Percentiles rank a stretch among this genome's conserved stretches.
phyloP scores from a whole-genome alignment of 2,329 filamentous ascomycete species.

The Colletotrichum magnum region DNA sequence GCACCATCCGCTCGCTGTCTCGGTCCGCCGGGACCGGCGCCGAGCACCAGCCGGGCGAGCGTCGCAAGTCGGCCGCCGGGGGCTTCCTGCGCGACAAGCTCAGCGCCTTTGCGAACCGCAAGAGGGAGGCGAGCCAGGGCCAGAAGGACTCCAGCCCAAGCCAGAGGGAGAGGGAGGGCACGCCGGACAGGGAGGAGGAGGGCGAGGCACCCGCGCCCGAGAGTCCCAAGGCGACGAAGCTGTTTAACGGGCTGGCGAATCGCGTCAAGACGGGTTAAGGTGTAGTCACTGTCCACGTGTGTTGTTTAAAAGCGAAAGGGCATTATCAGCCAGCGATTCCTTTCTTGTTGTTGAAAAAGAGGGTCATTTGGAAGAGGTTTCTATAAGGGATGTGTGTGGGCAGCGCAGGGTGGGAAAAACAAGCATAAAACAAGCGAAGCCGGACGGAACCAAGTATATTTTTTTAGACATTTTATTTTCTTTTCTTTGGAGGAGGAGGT shows the following conservation, averaged over 20 bases:
- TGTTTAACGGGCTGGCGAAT: constrained; percentile 19
- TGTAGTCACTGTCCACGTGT: neutral
- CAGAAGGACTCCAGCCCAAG: constrained; percentile 39
- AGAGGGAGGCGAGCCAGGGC: constrained; percentile 41
- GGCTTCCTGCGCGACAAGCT: constrained; percentile 55
- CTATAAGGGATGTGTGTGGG: too few species aligned
- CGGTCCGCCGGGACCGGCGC: constrained; percentile 41
- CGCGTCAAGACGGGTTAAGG: constrained; percentile 35
- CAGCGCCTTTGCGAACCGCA: constrained; percentile 47
- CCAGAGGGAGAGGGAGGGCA: constrained; percentile 28
- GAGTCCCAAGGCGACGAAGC: constrained; percentile 24
- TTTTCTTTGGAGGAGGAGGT: too few species aligned
- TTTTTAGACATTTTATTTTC: too few species aligned
- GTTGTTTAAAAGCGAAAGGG: too few species aligned
- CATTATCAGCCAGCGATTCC: too few species aligned
- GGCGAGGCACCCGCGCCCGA: neutral
- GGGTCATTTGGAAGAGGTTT: too few species aligned
- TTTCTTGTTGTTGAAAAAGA: too few species aligned
- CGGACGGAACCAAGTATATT: too few species aligned
- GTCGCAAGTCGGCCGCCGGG: constrained; percentile 47
- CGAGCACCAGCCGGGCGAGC: constrained; percentile 20
- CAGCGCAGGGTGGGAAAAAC: too few species aligned
- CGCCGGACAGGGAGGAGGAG: constrained; percentile 33
- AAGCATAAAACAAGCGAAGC: too few species aligned
- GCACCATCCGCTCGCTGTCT: constrained; percentile 39